phyloP scores from a whole-genome alignment of 1,284 basidiomycete species.

The Vanrija pseudolonga region DNA sequence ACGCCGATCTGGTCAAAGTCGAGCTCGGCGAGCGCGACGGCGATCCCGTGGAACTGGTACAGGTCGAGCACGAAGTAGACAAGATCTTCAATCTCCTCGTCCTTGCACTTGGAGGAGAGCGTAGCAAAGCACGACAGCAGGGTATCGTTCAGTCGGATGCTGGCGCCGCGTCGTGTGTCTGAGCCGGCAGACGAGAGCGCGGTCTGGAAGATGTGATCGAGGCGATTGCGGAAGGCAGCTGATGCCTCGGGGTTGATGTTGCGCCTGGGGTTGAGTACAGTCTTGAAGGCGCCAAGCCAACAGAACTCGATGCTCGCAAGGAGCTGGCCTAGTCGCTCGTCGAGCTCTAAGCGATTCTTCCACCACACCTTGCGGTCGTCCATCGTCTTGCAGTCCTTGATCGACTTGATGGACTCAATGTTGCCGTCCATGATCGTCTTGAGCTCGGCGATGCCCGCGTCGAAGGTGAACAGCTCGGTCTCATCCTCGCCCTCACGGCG shows the following conservation, averaged over 20 bases:
- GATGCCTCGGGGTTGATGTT: slow-evolving; percentile 54
- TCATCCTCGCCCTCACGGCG: slow-evolving; percentile 73
- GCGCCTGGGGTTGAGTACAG: slow-evolving; percentile 63
- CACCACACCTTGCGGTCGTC: slow-evolving; percentile 63
- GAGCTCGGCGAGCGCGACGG: slow-evolving; percentile 84
- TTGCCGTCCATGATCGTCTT: slow-evolving; percentile 69
- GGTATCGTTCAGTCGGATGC: slow-evolving; percentile 60
- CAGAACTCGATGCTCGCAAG: slow-evolving; percentile 85
- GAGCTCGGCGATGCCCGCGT: slow-evolving; percentile 70
- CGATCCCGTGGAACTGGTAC: slow-evolving; percentile 86
- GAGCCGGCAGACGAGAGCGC: slow-evolving; percentile 58
- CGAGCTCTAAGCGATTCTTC: slow-evolving; percentile 70
- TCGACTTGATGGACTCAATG: slow-evolving; percentile 52
- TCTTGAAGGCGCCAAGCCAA: slow-evolving; percentile 98
- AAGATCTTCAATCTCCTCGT: slow-evolving; percentile 93
- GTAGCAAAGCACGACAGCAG: slow-evolving; percentile 82
- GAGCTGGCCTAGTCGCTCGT: slow-evolving; percentile 69
- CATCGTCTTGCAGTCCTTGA: slow-evolving; percentile 33
- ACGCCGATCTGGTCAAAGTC: slow-evolving; percentile 69
- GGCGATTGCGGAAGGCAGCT: slow-evolving; percentile 58
- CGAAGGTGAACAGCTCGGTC: slow-evolving; percentile 67
- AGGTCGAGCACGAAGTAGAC: slow-evolving; percentile 91
- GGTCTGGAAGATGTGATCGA: slow-evolving; percentile 71
- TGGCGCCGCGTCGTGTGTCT: slow-evolving; percentile 43
- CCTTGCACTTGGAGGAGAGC: slow-evolving; percentile 71